Evolutionary conservation across 371 early-diverging fungal genomes (phyloP), one percentile per base, ranked within the genome.

Genomic region (Saksenaea vasiformis): DNA sequence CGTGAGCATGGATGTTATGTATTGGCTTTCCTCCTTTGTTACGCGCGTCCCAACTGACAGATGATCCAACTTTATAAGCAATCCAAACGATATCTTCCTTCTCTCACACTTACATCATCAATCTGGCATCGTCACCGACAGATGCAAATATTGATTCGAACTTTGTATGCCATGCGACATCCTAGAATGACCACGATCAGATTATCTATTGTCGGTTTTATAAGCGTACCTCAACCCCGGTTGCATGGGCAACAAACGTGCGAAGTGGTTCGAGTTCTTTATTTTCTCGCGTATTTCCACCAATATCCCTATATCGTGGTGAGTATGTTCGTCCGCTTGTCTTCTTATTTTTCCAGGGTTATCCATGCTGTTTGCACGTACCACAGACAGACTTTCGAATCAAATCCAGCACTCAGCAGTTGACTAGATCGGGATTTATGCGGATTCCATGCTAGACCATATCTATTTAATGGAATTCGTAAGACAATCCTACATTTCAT

Each of bases 111-210:
- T 85, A 93, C 91, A 98, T 87, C 70, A 96, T 79, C 39, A 98
- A 75, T 66, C 91, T 88, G 55, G 87, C 90, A 76, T 98, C 99
- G 74, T 98, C 98, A 36, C 98, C 98, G 24, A 98, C 98, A 15
- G 97, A 96, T 3, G 93, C 97, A 78, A 99, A 98, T 35, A 97
- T 76, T 43, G 87, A 81, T 19, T 91, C 90, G 74, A 90, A 85
- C 66, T 85, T 77, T 54, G 84, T 76, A 77, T 95, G 91, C 97
- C 97, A 99, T 24, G 93, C 92, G 36, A 97, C 92, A 78, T 99
- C 99, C 89, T 89, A 66, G 11, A 22, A 58, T 19, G 24, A 14
- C 10, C 5, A 1, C 24, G 51, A 44, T 38, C 15, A 58, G 53
- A 62, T 31, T 55, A 15, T 58, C 31, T 53, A 51, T 57, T 55